phyloP scores from a whole-genome alignment of 768 basidiomycete genomes.

The Piloderma croceum region DNA sequence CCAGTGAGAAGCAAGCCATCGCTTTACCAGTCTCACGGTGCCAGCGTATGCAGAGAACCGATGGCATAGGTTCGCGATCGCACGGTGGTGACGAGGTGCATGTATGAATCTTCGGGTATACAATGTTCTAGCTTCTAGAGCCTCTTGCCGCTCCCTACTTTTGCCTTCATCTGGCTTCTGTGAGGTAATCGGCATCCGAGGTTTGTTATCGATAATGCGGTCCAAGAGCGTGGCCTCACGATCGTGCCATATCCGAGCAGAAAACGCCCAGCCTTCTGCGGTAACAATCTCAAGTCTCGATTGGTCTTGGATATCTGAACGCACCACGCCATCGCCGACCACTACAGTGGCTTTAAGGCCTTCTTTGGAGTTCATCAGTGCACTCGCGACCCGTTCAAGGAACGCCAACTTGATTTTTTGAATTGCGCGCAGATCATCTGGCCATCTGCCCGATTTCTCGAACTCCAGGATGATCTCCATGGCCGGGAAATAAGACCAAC shows the following conservation, averaged over 20 bases:
- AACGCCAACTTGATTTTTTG: conserved; percentile 94
- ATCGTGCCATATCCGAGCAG: conserved; percentile 79
- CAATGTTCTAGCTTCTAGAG: conserved; percentile 49
- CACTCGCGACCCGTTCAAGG: conserved; percentile 71
- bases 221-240: conserved; percentile 78
- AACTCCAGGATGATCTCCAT: conserved; percentile 82
- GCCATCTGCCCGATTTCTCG: conserved; percentile 91
- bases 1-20: conserved; percentile 92
- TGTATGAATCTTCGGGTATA: conserved; percentile 74
- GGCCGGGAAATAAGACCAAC: conserved; percentile 60
- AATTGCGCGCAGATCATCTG: conserved; percentile 86
- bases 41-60: conserved; percentile 73
- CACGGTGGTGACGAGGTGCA: conserved; percentile 79
- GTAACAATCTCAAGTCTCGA: conserved; percentile 73
- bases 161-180: conserved; percentile 29
- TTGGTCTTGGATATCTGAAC: conserved; percentile 61
- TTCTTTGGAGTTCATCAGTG: conserved; percentile 47
- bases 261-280: conserved; percentile 82
- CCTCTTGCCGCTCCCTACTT: conserved; percentile 48
- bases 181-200: background rate
- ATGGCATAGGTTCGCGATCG: conserved; percentile 74
- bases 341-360: conserved; percentile 57
- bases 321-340: conserved; percentile 41
- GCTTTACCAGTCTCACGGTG: conserved; percentile 82
- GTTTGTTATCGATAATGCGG: conserved; percentile 48